Evolutionary conservation across 1,139 yeast species (phyloP), one percentile per base, ranked within the genome.

Genomic region (Arxiozyma bovina): DNA sequence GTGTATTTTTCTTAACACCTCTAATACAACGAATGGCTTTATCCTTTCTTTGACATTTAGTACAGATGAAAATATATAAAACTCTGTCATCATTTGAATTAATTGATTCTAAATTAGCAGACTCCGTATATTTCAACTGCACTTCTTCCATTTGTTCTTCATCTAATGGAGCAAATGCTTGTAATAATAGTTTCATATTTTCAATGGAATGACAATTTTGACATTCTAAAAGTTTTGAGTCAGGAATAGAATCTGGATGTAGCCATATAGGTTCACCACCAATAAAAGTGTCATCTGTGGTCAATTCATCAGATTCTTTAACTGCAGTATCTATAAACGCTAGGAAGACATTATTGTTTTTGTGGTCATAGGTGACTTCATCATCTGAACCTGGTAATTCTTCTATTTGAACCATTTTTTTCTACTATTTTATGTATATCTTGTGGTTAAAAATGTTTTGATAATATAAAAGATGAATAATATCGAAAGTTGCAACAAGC

Each of bases 81-180:
- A 83, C 83, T 55, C 99, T 77, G 63, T 90, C 97, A 66, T 90
- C 88, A 51, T 79, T 72, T n/a, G 83, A 77, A 43, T 78, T 79
- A n/a, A 66, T 55, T 44, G 58, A 57, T 12, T 54, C 51, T 51
- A 59, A 53, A 44, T 61, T 59, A 15, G 21, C 40, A 15, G 53
- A 44, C 3, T 59, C 23, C 22, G 54, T 57, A 2, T 54, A 27
- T 23, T 55, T 54, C 18, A 42, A 22, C 52, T 61, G 66, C 9
- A 65, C 52, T 6, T 58, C 60, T 23, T 59, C 60, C 41, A 65
- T 60, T 52, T 62, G 67, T 21, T 63, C 70, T 20, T 53, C 55
- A 34, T 82, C 87, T 50, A 88, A 69, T 1, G 95, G 94, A 1
- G 96, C 85, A 70, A 78, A 85, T 1, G 93, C 85, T 68, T 93